Base-by-base conservation (phyloP, 1,284 basidiomycete genomes). In the Boletus hoseneyae region DNA sequence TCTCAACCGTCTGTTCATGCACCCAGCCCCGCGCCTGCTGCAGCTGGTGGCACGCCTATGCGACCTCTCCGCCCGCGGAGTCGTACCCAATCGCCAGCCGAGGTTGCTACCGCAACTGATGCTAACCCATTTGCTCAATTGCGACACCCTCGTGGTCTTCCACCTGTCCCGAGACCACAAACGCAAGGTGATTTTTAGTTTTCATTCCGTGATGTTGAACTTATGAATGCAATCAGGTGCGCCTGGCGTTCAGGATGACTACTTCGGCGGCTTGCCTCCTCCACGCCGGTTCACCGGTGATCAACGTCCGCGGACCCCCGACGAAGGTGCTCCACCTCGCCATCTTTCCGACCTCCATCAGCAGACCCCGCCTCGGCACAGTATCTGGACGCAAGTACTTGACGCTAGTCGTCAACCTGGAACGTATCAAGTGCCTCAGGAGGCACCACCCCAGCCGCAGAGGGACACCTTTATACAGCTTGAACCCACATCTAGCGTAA, bases 341-440 rank as follows among this genome's bases (percentile, higher is more conserved):
- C 72, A 73, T 23, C 79, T 81, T 59, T 68, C 77, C 45, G 75
- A 83, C 8, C 72, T 74, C 45, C 76, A 80, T 33, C 70, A 69
- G 32, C 60, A 63, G 34, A 54, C 77, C 44, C 72, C 82, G 39
- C 72, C 80, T 37, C 79, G 82, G 43, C 85, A 86, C 53, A 79
- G 67, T 49, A 80, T 93, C 45, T 96, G 92, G 92, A 92, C 85
- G 62, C 85, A 89, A 64, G 90, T 89, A 44, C 83, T 94, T 57
- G 87, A 93, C 49, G 77, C 87, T 42, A 79, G 82, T 46, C 76
- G 76, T 39, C 73, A 76, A 16, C 67, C 73, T 50, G 75, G 72
- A 36, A 60, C 70, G 32, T 61, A 68, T 47, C 63, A 57, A 12
- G 62, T 70, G 12, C 72, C 58, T 33, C 45, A 70, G 45, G 67